Conservation (phyloP, 495 filamentous ascomycete genomes). For the Talaromyces adpressus region DNA sequence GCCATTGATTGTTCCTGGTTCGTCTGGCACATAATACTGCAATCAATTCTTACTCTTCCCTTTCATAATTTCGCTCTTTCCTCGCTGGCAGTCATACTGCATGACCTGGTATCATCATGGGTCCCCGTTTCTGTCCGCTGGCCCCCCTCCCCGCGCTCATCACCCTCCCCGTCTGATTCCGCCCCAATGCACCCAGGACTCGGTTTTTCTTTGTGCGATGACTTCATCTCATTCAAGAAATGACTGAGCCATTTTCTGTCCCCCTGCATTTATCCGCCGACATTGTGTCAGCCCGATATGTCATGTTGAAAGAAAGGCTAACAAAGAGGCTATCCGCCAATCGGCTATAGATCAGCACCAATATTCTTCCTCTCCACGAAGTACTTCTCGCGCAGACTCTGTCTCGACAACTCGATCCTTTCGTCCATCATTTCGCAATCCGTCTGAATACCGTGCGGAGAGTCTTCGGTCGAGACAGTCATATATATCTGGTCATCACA, state of each 20-base stretch:
- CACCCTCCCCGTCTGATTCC: not conserved
- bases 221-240: not conserved
- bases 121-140: not conserved
- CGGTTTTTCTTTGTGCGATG: not conserved
- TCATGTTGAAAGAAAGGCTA: not conserved
- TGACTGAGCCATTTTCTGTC: not conserved
- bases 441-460: not conserved
- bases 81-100: not conserved
- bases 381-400: slow-evolving; percentile 5
- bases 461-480: slow-evolving; percentile 5
- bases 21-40: not conserved
- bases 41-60: not conserved
- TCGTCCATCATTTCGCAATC: not conserved
- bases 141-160: not conserved
- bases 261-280: not conserved
- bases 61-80: not conserved
- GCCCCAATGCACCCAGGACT: not conserved
- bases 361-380: not conserved
- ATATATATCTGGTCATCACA: slow-evolving; percentile 3
- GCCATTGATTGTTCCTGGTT: not conserved
- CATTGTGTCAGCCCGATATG: not conserved
- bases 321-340: slow-evolving; percentile 5
- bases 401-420: slow-evolving; percentile 7
- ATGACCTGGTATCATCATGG: not conserved
- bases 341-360: not conserved